phyloP scores from a whole-genome alignment of 164 flowering plant genomes.

The Vitis amurensis region DNA sequence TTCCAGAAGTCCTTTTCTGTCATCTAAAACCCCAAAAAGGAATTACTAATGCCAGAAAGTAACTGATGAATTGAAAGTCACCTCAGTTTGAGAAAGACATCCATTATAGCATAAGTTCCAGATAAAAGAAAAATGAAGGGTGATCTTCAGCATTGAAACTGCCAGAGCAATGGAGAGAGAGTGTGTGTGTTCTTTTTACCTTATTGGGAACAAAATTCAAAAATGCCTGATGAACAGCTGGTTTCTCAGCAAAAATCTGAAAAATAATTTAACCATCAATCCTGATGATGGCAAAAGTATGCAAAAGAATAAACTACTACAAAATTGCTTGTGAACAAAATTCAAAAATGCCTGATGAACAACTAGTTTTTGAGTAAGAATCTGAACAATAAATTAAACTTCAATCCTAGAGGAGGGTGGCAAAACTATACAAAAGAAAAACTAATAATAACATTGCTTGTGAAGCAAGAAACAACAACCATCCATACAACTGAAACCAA shows the following conservation, averaged over 20 bases:
- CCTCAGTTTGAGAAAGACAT: background rate
- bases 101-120: background rate
- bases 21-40: conserved; percentile 50
- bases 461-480: conserved; percentile 32
- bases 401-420: background rate
- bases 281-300: background rate
- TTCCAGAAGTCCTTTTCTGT: conserved; percentile 89
- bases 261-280: conserved; percentile 17
- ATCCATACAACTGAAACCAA: too few relatives aligned
- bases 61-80: background rate
- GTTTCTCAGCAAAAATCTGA: conserved; percentile 97
- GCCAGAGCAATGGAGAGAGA: conserved; percentile 1
- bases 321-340: conserved; percentile 49
- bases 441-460: background rate
- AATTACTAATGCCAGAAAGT: background rate
- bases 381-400: conserved; percentile 49
- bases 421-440: background rate
- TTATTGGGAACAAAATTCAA: conserved; percentile 74
- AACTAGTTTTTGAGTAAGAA: conserved; percentile 95
- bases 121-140: background rate
- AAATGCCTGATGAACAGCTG: conserved; percentile 92
- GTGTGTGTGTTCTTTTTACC: conserved; percentile 35
- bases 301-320: background rate
- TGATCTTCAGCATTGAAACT: background rate
- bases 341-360: conserved; percentile 85